Conservation (phyloP, 306 rosid genomes). For the Dalbergia cochinchinensis region DNA sequence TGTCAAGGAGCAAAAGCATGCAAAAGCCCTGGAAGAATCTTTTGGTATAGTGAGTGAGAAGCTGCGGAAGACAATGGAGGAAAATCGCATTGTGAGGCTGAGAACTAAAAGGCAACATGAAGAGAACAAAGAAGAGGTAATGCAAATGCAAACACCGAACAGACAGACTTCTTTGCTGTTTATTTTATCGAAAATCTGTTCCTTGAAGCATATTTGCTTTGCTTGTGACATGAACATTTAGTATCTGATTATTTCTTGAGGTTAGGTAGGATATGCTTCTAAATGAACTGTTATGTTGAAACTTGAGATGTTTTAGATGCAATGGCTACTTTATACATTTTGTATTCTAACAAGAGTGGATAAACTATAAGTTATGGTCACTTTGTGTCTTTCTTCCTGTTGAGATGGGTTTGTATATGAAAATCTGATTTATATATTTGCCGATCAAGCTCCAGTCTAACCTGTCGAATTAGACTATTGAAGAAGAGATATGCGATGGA, state of each 20-base stretch:
- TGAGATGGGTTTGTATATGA: not conserved
- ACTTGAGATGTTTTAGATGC: not conserved
- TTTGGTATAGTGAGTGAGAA: constrained; percentile 50
- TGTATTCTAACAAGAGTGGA: not conserved
- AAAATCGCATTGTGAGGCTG: constrained; percentile 60
- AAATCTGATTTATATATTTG: not conserved
- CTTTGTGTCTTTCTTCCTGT: not conserved
- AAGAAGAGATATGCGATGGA: not conserved
- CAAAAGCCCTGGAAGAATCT: constrained; percentile 58
- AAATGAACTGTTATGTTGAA: not conserved
- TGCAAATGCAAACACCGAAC: constrained; percentile 25
- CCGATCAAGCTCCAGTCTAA: not conserved
- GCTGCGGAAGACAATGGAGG: constrained; percentile 60
- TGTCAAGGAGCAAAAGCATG: constrained; percentile 50
- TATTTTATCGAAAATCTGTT: constrained; percentile 16
- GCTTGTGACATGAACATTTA: not conserved
- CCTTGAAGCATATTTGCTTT: constrained; percentile 7
- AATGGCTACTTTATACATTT: not conserved
- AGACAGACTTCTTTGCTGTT: not conserved
- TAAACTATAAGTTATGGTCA: not conserved
- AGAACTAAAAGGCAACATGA: constrained; percentile 61
- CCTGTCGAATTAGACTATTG: not conserved
- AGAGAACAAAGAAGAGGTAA: constrained; percentile 79
- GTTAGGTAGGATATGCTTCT: not conserved
- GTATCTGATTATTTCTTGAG: too few relatives aligned